Conservation (phyloP, 345 rosid species). For the Jatropha curcas region DNA sequence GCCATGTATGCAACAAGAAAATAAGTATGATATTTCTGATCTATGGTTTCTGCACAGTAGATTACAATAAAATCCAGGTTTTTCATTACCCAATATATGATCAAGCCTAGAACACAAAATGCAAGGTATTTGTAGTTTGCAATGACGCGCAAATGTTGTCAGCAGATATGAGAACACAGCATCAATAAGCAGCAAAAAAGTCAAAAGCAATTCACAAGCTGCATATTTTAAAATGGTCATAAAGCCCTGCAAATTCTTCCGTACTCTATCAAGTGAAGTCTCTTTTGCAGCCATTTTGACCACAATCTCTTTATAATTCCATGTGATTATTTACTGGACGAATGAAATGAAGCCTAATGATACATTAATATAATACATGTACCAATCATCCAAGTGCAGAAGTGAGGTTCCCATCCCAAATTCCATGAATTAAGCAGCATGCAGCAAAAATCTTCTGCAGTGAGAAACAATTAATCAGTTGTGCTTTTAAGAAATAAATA, state of each 20-base stretch:
- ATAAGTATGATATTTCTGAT: constrained; percentile 27
- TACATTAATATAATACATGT: background rate
- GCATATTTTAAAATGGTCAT: constrained; percentile 15
- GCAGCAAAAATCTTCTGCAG: constrained; percentile 2
- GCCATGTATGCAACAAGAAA: constrained; percentile 26
- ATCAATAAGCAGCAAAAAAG: constrained; percentile 21
- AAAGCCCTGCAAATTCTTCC: constrained; percentile 6
- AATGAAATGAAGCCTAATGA: constrained; percentile 18
- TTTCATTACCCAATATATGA: constrained; percentile 22
- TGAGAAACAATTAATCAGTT: constrained; percentile 15
- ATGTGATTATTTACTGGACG: constrained; percentile 15
- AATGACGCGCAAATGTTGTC: constrained; percentile 21
- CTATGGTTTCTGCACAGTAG: constrained; percentile 25
- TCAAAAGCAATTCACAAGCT: constrained; percentile 31
- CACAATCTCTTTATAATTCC: constrained; percentile 20
- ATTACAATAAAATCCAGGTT: constrained; percentile 17
- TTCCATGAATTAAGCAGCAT: constrained; percentile 16
- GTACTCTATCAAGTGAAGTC: constrained; percentile 6
- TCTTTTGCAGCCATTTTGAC: constrained; percentile 23
- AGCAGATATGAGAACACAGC: constrained; percentile 25
- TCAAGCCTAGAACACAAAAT: constrained; percentile 32
- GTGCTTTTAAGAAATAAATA: background rate
- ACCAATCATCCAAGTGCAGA: constrained; percentile 24
- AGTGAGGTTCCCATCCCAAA: constrained; percentile 29
- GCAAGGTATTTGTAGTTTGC: constrained; percentile 28